Conservation (phyloP, 208 protist species). For the Trypanosoma theileri region DNA sequence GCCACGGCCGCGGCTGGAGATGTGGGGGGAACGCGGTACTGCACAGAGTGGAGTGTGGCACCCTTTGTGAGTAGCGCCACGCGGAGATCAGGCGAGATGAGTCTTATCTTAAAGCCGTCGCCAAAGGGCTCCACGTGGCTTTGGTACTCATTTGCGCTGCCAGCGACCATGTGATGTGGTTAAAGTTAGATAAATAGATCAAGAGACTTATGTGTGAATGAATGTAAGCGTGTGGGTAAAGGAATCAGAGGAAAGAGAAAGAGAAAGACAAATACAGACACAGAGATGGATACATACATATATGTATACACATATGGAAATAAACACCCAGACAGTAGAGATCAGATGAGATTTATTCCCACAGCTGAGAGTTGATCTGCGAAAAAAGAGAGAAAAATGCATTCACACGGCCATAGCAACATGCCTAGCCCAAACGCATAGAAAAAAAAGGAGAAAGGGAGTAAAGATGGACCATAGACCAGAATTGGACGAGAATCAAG, state of each 20-base stretch:
- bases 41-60: slow-evolving; percentile 62
- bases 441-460: slow-evolving; percentile 2
- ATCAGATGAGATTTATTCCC: too few relatives aligned
- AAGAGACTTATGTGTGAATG: neutral
- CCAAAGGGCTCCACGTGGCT: slow-evolving; percentile 61
- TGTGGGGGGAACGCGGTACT: slow-evolving; percentile 52
- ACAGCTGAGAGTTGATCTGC: too few relatives aligned
- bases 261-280: neutral
- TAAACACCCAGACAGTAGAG: too few relatives aligned
- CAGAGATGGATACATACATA: too few relatives aligned
- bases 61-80: slow-evolving; percentile 68
- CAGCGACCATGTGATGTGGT: neutral
- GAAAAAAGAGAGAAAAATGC: too few relatives aligned
- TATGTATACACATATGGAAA: too few relatives aligned
- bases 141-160: neutral
- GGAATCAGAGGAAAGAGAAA: neutral
- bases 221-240: neutral
- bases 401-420: too few relatives aligned
- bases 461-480: neutral
- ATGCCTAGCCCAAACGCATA: neutral
- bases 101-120: slow-evolving; percentile 48
- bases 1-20: slow-evolving; percentile 11
- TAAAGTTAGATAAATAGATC: neutral
- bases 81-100: slow-evolving; percentile 46
- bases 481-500: neutral